phyloP scores from a whole-genome alignment of 352 stramenopile species.

The Phytophthora boehmeriae region DNA sequence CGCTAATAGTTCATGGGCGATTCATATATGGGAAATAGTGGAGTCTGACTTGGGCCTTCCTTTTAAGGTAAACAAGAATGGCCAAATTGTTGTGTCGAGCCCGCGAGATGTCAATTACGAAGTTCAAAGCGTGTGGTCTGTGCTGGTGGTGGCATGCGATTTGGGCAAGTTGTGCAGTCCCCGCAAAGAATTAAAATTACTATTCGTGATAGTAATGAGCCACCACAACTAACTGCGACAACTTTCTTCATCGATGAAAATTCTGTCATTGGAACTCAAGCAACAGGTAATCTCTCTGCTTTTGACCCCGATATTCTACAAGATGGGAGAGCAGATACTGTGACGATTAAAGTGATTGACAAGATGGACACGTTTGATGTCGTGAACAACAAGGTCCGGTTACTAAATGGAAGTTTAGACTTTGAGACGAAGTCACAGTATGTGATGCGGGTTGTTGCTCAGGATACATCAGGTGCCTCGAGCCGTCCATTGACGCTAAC shows the following conservation, averaged over 20 bases:
- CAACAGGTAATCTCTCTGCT: constrained; percentile 17
- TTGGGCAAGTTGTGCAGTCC: constrained; percentile 19
- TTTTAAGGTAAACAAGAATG: constrained; percentile 19
- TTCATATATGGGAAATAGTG: constrained; percentile 21
- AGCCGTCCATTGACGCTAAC: constrained; percentile 12
- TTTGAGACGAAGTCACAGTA: constrained; percentile 29
- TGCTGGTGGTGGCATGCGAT: constrained; percentile 24
- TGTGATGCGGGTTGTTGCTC: constrained; percentile 18
- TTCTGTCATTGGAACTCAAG: not conserved
- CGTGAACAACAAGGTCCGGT: constrained; percentile 20
- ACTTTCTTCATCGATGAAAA: constrained; percentile 36
- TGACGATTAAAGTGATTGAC: constrained; percentile 8
- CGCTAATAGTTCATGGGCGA: constrained; percentile 21
- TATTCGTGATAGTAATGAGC: constrained; percentile 29
- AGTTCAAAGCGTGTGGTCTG: constrained; percentile 14
- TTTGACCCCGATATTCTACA: constrained; percentile 25
- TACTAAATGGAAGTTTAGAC: constrained; percentile 19
- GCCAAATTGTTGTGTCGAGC: constrained; percentile 18
- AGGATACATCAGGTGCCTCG: constrained; percentile 16
- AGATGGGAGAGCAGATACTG: constrained; percentile 13
- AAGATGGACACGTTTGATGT: constrained; percentile 19
- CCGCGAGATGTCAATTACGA: constrained; percentile 27
- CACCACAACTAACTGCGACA: constrained; percentile 8
- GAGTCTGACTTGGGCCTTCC: constrained; percentile 10
- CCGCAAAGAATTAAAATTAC: constrained; percentile 22